These are phyloP conservation scores for Syzygium syzygioides DNA, from an alignment of 441 rosid species.

Conservation along the genomic window DNA sequence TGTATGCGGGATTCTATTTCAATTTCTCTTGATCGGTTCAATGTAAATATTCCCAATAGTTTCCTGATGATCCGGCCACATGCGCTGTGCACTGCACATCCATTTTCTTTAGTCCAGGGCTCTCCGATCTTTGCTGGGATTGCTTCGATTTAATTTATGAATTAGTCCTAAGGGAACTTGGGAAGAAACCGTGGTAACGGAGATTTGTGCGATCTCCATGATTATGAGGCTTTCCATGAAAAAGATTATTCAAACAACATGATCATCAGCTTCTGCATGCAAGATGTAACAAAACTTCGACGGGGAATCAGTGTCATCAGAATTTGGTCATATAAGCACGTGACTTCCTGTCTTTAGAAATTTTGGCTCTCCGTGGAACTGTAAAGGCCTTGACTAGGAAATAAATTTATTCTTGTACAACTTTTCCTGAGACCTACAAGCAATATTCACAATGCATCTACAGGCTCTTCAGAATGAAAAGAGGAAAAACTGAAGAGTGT, in stretches of 20 bases:
- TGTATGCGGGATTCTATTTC: background rate
- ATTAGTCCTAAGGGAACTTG: background rate
- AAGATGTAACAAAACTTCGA: background rate
- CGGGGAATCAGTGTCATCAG: background rate
- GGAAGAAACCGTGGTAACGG: background rate
- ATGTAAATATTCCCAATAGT: background rate
- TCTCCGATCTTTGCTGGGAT: background rate
- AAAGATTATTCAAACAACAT: background rate
- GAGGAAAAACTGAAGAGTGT: background rate
- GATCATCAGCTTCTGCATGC: background rate
- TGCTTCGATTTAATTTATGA: background rate
- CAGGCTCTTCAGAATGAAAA: background rate
- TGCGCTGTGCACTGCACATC: background rate
- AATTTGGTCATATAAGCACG: background rate
- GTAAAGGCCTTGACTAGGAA: conserved; percentile 1
- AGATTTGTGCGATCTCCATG: background rate
- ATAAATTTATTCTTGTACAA: conserved; percentile 6
- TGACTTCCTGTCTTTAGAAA: background rate
- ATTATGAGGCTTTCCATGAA: background rate
- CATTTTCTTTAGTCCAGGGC: background rate
- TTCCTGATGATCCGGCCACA: background rate
- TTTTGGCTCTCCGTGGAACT: background rate
- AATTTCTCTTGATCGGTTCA: background rate
- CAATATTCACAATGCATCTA: background rate
- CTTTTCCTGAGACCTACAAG: background rate